phyloP scores from a whole-genome alignment of 805 yeast species.

The Suhomyces sp. region DNA sequence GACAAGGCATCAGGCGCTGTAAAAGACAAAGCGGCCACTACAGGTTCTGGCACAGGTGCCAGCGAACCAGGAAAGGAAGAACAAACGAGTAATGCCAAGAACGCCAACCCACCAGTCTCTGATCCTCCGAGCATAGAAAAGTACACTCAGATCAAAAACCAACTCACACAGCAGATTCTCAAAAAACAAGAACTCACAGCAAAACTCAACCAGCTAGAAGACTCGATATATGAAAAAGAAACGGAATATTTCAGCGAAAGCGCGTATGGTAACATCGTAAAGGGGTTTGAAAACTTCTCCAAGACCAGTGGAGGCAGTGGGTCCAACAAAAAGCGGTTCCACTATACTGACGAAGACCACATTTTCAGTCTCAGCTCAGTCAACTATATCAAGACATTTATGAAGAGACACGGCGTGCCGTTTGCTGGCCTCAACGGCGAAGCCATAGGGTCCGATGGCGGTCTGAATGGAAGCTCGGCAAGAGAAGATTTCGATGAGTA shows the following conservation, averaged over 20 bases:
- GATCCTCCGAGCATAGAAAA: slow-evolving; percentile 35
- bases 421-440: slow-evolving; percentile 14
- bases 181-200: slow-evolving; percentile 65
- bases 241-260: slow-evolving; percentile 73
- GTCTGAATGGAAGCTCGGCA: slow-evolving; percentile 1
- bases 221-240: slow-evolving; percentile 74
- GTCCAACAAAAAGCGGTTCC: slow-evolving; percentile 45
- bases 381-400: slow-evolving; percentile 56
- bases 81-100: not conserved
- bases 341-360: slow-evolving; percentile 71
- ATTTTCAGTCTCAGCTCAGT: slow-evolving; percentile 76
- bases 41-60: no score
- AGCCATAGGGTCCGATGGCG: not conserved
- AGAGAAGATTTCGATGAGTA: slow-evolving; percentile 38
- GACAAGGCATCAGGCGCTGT: not conserved
- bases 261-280: slow-evolving; percentile 75
- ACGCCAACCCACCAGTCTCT: not conserved
- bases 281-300: slow-evolving; percentile 82
- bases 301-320: slow-evolving; percentile 37
- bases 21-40: not conserved
- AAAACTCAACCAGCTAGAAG: slow-evolving; percentile 63
- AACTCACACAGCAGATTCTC: slow-evolving; percentile 59
- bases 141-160: slow-evolving; percentile 64
- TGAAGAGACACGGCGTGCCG: slow-evolving; percentile 43
- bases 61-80: not conserved